These are phyloP conservation scores for Colletotrichum tabaci DNA, from an alignment of 2,329 filamentous ascomycete species.

Conservation along the genomic window DNA sequence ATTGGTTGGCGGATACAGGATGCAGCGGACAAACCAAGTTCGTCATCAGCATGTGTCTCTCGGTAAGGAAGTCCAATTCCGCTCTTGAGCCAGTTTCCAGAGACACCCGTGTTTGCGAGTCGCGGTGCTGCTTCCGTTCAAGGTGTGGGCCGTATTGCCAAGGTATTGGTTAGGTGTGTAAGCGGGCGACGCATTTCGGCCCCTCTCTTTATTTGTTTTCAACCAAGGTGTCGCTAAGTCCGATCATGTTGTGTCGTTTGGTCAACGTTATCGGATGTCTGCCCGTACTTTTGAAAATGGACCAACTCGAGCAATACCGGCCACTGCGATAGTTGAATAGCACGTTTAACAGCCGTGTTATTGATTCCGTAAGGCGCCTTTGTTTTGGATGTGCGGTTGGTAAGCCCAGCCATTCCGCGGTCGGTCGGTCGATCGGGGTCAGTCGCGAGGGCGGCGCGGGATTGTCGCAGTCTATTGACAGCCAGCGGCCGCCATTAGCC, in stretches of 20 bases:
- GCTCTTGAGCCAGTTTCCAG: conserved; percentile 46
- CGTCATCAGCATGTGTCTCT: conserved; percentile 63
- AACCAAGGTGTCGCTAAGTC: background rate
- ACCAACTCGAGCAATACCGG: background rate
- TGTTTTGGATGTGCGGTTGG: conserved; percentile 30
- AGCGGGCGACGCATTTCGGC: background rate
- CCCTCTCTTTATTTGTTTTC: background rate
- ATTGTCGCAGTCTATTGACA: conserved; percentile 9
- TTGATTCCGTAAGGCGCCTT: conserved; percentile 19
- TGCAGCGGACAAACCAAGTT: conserved; percentile 48
- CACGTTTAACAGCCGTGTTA: background rate
- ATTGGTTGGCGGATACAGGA: conserved; percentile 22
- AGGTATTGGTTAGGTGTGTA: conserved; percentile 2
- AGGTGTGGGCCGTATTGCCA: conserved; percentile 7
- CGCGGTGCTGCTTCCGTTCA: conserved; percentile 58
- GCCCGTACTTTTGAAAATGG: background rate
- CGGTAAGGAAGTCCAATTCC: conserved; percentile 3
- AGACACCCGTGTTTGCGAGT: conserved; percentile 58
- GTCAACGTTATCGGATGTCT: background rate
- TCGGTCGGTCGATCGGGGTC: background rate
- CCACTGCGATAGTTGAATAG: background rate
- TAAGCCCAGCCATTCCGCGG: conserved; percentile 16
- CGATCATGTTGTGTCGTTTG: background rate
- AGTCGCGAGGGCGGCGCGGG: background rate
- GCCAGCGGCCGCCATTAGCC: background rate